Base-by-base conservation (phyloP, 331 rosid genomes). In the Quercus phellos region DNA sequence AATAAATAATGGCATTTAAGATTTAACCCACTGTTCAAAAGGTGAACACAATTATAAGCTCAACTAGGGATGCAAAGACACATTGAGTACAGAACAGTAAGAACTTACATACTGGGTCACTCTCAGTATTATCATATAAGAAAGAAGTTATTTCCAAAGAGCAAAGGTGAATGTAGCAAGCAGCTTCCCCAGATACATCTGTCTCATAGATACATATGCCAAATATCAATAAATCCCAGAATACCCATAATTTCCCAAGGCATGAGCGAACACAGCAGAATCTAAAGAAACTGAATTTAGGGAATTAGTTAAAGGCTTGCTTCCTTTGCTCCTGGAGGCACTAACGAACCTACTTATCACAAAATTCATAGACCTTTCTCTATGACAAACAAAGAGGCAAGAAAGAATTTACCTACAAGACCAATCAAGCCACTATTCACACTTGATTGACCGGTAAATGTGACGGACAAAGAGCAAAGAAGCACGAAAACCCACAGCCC, bases 371-470 rank as follows among this genome's bases (percentile, higher is more conserved):
- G 81, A 80, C 68, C 79, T 80, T 72, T 83, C 83, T 68, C 85
- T 79, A 68, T 68, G 82, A 60, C 51, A 66, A 78, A 74, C 42
- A 75, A 78, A 53, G 75, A 51, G 43, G 30, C 32, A 19, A 75
- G 55, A 79, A 67, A 68, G 58, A 81, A 67, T 77, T 70, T 71
- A 50, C 80, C 79, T 34, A 53, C 24, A 79, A 30, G 74, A 84
- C 76, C 79, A 75, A 68, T 76, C 82, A 68, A 69, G 53, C 59
- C 26, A 21, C 83, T 90, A 94, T 88, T 94, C 98, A 80, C 98
- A 94, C 90, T 94, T 94, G 92, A 94, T 94, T 78, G 98, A 94
- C 88, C 92, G 86, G 88, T 94, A 94, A 72, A 94, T 94, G 77
- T 94, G 98, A 58, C 97, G 94, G 74, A 94, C 96, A 84, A 94